A percentile compares a stretch with the other conserved stretches of the same genome.
phyloP scores from a whole-genome alignment of 1,284 basidiomycete genomes.

The Phellopilus nigrolimitatus region DNA sequence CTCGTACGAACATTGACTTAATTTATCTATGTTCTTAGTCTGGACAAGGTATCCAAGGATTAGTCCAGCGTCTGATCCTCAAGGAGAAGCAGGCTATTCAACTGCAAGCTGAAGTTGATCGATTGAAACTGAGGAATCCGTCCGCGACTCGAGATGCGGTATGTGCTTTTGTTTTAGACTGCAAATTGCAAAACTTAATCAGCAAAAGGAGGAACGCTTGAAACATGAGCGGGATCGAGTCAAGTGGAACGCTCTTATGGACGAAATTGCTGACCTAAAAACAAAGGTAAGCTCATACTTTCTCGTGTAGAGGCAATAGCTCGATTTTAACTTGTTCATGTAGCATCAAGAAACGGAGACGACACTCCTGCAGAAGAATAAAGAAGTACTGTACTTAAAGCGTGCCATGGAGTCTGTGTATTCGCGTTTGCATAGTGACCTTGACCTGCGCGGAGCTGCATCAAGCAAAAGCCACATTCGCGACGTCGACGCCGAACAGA shows the following conservation, averaged over 20 bases:
- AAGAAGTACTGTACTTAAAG: slow-evolving; percentile 74
- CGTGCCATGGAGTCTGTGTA: slow-evolving; percentile 83
- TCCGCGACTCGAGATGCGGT: slow-evolving; percentile 55
- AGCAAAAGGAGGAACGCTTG: slow-evolving; percentile 65
- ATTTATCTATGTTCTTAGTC: background rate
- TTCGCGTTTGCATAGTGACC: slow-evolving; percentile 60
- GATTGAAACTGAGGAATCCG: slow-evolving; percentile 52
- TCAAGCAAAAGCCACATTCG: slow-evolving; percentile 7
- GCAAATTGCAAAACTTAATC: slow-evolving; percentile 6
- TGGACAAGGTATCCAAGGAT: slow-evolving; percentile 59
- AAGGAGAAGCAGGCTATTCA: slow-evolving; percentile 83
- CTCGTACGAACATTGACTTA: background rate
- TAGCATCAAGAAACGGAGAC: slow-evolving; percentile 56
- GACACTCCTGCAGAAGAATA: slow-evolving; percentile 51
- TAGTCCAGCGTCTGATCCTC: slow-evolving; percentile 78
- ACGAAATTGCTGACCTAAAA: slow-evolving; percentile 74
- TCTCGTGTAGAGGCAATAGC: background rate
- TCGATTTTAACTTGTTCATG: background rate
- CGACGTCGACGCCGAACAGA: slow-evolving; percentile 64
- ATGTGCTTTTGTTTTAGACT: slow-evolving; percentile 25
- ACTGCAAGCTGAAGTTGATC: slow-evolving; percentile 70
- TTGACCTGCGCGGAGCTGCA: slow-evolving; percentile 41
- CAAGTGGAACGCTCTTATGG: slow-evolving; percentile 71
- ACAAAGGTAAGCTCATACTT: slow-evolving; percentile 44
- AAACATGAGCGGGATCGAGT: slow-evolving; percentile 71